A percentile compares a stretch with the other conserved stretches of the same genome.
Evolutionary conservation across 345 rosid species (phyloP).

Genomic region (Eucalyptus caleyi): DNA sequence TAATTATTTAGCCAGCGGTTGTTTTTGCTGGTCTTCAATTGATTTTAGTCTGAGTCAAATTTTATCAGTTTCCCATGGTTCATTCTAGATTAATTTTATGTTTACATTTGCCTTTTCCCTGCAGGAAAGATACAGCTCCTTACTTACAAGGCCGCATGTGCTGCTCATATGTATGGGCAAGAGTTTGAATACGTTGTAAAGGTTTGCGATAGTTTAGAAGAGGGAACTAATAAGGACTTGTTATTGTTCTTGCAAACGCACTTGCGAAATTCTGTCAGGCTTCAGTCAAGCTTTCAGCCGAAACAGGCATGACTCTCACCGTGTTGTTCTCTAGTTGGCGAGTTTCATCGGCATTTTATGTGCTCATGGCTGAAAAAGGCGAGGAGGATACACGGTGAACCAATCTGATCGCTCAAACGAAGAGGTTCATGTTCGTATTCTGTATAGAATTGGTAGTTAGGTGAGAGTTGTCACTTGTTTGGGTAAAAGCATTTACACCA

Average conservation of each 20-base stretch:
- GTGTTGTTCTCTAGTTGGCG: not conserved
- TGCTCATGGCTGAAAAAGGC: not conserved
- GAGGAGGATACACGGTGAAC: not conserved
- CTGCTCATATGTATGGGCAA: slow-evolving; percentile 52
- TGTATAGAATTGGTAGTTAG: not conserved
- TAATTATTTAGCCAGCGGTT: not conserved
- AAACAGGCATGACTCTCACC: not conserved
- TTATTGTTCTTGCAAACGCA: slow-evolving; percentile 28
- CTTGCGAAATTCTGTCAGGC: slow-evolving; percentile 12
- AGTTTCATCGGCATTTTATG: not conserved
- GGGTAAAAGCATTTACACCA: not conserved
- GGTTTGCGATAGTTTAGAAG: slow-evolving; percentile 12
- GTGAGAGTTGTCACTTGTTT: not conserved
- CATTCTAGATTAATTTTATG: not conserved
- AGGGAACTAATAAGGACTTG: slow-evolving; percentile 14
- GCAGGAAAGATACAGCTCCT: slow-evolving; percentile 43
- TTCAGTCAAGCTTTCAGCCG: slow-evolving; percentile 4
- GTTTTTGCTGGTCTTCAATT: not conserved
- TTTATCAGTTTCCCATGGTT: not conserved
- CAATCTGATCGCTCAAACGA: not conserved
- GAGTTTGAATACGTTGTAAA: slow-evolving; percentile 31
- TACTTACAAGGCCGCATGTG: slow-evolving; percentile 68
- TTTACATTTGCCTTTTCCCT: not conserved
- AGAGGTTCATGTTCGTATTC: not conserved
- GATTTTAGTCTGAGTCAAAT: not conserved